Base-by-base conservation (phyloP, 2,329 filamentous ascomycete genomes). In the Fusarium sp. region DNA sequence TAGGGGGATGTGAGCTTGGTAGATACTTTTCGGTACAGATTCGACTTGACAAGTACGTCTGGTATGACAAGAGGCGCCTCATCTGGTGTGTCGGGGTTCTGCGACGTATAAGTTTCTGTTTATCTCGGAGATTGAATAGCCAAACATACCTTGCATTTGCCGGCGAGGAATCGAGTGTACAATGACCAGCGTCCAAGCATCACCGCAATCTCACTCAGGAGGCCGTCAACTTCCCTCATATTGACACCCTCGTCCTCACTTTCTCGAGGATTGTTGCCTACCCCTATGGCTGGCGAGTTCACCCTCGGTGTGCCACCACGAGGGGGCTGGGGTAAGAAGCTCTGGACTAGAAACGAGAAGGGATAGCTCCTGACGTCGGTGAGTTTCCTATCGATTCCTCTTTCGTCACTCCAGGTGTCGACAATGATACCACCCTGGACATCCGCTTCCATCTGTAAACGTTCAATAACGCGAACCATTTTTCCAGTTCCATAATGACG, bases 301-400 rank as follows among this genome's bases (percentile, higher is more conserved):
- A 94, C 90, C 50, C 94, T 89, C 6, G 92, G 89, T 5, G 91
- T 91, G 4, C 90, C 90, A 17, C 83, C 81, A 11, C 89, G 86
- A 69, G 92, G 92, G 66, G 94, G 92, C 36, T 89, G 86, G 0
- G 94, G 91, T 53, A 98, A 82, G 81, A 98, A 98, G 84, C 95
- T 98, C 83, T 98, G 95, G 1, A 98, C 95, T 50, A 99, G 85
- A 80, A 99, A 99, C 0, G 95, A 98, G 82, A 98, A 99, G 2
- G 96, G 95, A 80, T 99, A 99, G 63, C 95, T 98, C 84, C 97
- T 98, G 82, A 98, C 94, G 79, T 99, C 96, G 6, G 94, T 98
- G 70, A 99, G 86, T 79, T 93, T 94, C 77, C 96, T 90, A 79
- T 96, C 93, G 54, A 99, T 90, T 68, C 87, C 89, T 67, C 95